Evolutionary conservation across 495 filamentous ascomycete species (phyloP).

Genomic region (Cercophora newfieldiana): DNA sequence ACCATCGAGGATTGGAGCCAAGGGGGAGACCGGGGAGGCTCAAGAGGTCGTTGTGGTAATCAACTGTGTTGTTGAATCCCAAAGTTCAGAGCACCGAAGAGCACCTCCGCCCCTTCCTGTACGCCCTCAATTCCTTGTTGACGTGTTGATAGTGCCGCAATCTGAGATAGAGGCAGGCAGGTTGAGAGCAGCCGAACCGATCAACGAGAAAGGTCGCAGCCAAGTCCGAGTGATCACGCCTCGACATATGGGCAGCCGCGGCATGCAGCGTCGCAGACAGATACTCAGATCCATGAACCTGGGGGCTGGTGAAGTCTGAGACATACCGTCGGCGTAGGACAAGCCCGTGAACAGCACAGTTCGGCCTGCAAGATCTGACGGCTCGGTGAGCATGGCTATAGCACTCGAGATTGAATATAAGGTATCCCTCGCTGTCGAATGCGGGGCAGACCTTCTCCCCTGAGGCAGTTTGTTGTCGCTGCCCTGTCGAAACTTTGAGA

Average conservation of each 20-base stretch:
- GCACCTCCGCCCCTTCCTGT: not conserved
- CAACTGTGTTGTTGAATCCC: not conserved
- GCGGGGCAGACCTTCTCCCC: not conserved
- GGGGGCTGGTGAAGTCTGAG: not conserved
- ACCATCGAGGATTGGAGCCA: not conserved
- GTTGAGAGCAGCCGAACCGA: not conserved
- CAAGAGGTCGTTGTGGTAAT: not conserved
- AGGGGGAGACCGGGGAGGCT: not conserved
- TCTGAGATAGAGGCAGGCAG: not conserved
- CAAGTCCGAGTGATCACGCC: not conserved
- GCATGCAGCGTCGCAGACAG: not conserved
- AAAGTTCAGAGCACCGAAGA: not conserved
- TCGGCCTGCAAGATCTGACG: not conserved
- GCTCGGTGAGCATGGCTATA: not conserved
- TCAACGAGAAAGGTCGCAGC: not conserved
- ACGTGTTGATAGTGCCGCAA: not conserved
- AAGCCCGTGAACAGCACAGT: not conserved
- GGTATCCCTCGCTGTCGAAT: not conserved
- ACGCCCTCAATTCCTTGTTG: not conserved
- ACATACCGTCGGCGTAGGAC: not conserved
- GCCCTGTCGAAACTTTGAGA: not conserved
- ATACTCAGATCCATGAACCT: not conserved
- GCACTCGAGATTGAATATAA: not conserved
- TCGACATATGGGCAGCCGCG: not conserved
- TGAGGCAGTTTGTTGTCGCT: not conserved